phyloP scores from a whole-genome alignment of 1,139 yeast genomes.

The Pichia sp. region DNA sequence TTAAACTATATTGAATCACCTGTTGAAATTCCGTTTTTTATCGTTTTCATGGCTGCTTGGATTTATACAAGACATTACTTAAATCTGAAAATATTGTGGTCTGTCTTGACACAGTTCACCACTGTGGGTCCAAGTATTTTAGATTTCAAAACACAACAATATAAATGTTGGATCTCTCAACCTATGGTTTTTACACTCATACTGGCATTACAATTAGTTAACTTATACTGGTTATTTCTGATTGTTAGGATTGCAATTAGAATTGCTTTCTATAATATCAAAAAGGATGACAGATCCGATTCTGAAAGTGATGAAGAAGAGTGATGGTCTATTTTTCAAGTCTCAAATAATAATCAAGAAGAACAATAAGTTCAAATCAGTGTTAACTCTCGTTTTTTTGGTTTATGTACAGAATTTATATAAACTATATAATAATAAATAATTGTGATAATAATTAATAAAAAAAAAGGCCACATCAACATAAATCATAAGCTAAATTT shows the following conservation, averaged over 20 bases:
- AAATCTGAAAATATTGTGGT: slow-evolving; percentile 75
- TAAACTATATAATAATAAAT: too few species aligned
- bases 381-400: background rate
- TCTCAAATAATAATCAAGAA: too few species aligned
- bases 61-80: slow-evolving; percentile 81
- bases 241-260: slow-evolving; percentile 73
- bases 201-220: slow-evolving; percentile 76
- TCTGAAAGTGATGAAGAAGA: slow-evolving; percentile 54
- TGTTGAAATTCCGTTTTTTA: slow-evolving; percentile 57
- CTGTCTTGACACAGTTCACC: slow-evolving; percentile 78
- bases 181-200: slow-evolving; percentile 77
- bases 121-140: slow-evolving; percentile 77
- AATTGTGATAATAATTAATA: background rate
- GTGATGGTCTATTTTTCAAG: too few species aligned
- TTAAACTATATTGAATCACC: slow-evolving; percentile 73
- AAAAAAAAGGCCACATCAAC: background rate
- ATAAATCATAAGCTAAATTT: background rate
- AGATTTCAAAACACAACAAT: slow-evolving; percentile 88
- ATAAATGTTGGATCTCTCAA: slow-evolving; percentile 93
- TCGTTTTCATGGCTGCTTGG: slow-evolving; percentile 70
- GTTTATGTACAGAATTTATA: background rate
- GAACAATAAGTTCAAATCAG: too few species aligned
- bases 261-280: slow-evolving; percentile 44
- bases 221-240: slow-evolving; percentile 79
- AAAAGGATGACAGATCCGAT: slow-evolving; percentile 86